phyloP scores from a whole-genome alignment of 2,329 filamentous ascomycete genomes.

The Hymenoscyphus scutula region DNA sequence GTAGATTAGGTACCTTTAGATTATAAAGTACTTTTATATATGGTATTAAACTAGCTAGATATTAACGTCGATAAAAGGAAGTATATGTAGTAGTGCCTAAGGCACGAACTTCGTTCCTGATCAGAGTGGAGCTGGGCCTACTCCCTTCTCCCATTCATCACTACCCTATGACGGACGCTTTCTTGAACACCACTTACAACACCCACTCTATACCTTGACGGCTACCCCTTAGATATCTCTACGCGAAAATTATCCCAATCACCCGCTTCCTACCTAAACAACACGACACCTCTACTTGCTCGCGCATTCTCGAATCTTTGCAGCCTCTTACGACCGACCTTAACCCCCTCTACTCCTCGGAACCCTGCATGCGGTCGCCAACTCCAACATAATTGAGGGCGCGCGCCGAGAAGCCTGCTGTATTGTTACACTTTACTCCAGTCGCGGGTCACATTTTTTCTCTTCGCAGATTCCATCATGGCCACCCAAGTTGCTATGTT shows the following conservation, averaged over 20 bases:
- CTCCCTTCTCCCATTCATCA: not conserved
- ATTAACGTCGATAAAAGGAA: too few species aligned
- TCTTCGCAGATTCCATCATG: slow-evolving; percentile 39
- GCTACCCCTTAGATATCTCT: not conserved
- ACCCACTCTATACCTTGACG: not conserved
- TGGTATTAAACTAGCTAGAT: too few species aligned
- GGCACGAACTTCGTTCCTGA: too few species aligned
- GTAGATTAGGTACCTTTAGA: too few species aligned
- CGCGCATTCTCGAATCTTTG: not conserved
- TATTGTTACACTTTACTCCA: not conserved
- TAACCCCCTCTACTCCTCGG: slow-evolving; percentile 1
- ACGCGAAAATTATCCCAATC: not conserved
- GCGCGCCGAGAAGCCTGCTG: not conserved
- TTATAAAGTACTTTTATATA: too few species aligned
- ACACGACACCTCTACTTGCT: not conserved
- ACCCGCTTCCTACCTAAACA: not conserved
- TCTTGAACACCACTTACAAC: too few species aligned
- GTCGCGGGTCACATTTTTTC: not conserved
- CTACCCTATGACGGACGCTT: too few species aligned
- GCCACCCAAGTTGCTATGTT: slow-evolving; percentile 60
- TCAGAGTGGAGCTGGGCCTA: not conserved
- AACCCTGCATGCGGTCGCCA: slow-evolving; percentile 13
- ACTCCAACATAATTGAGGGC: slow-evolving; percentile 1
- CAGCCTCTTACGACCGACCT: slow-evolving; percentile 1
- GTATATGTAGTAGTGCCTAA: too few species aligned